These are phyloP conservation scores for Neopestalotiopsis clavispora DNA, from an alignment of 2,329 filamentous ascomycete genomes.

Conservation along the genomic window DNA sequence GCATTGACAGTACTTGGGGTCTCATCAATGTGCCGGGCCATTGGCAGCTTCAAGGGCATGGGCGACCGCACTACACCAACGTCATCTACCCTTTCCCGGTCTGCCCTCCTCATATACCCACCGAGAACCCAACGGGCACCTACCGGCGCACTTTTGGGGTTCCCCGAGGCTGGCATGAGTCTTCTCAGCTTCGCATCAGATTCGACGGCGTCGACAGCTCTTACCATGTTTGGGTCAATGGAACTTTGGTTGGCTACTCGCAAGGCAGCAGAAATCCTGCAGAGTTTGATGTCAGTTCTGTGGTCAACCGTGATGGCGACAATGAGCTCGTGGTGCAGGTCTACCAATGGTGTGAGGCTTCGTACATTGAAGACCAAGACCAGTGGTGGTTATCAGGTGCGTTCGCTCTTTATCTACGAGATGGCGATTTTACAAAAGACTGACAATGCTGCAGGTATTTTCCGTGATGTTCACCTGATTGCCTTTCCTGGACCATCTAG, in stretches of 20 bases:
- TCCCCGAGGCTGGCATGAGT: conserved; percentile 49
- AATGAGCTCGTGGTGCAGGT: conserved; percentile 69
- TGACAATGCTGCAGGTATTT: conserved; percentile 54
- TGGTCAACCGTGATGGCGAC: conserved; percentile 42
- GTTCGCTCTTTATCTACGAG: conserved; percentile 20
- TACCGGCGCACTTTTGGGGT: conserved; percentile 63
- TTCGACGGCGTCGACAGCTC: conserved; percentile 77
- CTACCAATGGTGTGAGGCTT: conserved; percentile 72
- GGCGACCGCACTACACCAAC: conserved; percentile 72
- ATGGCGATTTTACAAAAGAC: background rate
- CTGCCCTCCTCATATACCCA: conserved; percentile 65
- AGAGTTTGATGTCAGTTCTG: conserved; percentile 69
- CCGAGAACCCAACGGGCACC: conserved; percentile 68
- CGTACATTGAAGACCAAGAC: conserved; percentile 73
- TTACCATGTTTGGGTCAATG: conserved; percentile 73
- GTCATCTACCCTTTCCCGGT: conserved; percentile 69
- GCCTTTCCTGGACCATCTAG: conserved; percentile 54
- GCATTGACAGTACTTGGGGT: conserved; percentile 43
- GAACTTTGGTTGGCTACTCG: conserved; percentile 66
- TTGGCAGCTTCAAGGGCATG: conserved; percentile 74
- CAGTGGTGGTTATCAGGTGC: conserved; percentile 70
- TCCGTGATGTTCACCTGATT: conserved; percentile 68
- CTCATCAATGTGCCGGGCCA: conserved; percentile 67
- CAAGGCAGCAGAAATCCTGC: conserved; percentile 72
- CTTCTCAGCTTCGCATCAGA: conserved; percentile 61